These are phyloP conservation scores for Peronospora farinosa DNA, from an alignment of 352 stramenopile species.

Conservation along the genomic window DNA sequence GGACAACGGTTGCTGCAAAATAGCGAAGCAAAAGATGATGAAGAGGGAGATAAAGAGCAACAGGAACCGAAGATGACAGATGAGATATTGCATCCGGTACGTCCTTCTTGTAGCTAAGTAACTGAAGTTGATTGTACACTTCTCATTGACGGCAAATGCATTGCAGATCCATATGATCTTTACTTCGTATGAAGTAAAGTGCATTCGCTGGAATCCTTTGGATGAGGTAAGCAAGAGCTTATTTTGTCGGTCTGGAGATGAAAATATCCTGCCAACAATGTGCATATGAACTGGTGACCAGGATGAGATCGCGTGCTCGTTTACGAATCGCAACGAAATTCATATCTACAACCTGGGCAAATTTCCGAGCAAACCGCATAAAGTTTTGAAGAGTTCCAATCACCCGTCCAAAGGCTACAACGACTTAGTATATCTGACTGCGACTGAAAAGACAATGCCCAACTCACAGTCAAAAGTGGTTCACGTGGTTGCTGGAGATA, in stretches of 20 bases:
- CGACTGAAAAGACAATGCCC: background rate
- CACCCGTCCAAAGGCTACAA: slow-evolving; percentile 72
- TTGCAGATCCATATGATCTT: slow-evolving; percentile 71
- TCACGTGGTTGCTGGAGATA: slow-evolving; percentile 50
- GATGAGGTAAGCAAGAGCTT: slow-evolving; percentile 44
- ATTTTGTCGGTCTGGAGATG: background rate
- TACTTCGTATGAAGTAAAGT: slow-evolving; percentile 56
- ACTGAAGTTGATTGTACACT: background rate
- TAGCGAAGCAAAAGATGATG: background rate
- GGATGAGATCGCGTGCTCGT: slow-evolving; percentile 72
- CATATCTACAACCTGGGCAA: slow-evolving; percentile 69
- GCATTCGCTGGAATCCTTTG: slow-evolving; percentile 69
- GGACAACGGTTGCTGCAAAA: slow-evolving; percentile 31
- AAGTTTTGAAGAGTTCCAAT: slow-evolving; percentile 55
- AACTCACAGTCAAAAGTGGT: slow-evolving; percentile 6
- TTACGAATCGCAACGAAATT: slow-evolving; percentile 69
- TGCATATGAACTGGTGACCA: slow-evolving; percentile 7
- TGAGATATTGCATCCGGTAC: slow-evolving; percentile 36
- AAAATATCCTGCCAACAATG: background rate
- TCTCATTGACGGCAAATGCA: background rate
- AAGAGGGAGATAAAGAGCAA: slow-evolving; percentile 2
- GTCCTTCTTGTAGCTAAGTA: background rate
- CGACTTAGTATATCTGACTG: slow-evolving; percentile 55
- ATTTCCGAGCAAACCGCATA: slow-evolving; percentile 55
- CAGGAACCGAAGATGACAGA: background rate